Base-by-base conservation (phyloP, 208 protist species). In the Trichomonas gallinae region DNA sequence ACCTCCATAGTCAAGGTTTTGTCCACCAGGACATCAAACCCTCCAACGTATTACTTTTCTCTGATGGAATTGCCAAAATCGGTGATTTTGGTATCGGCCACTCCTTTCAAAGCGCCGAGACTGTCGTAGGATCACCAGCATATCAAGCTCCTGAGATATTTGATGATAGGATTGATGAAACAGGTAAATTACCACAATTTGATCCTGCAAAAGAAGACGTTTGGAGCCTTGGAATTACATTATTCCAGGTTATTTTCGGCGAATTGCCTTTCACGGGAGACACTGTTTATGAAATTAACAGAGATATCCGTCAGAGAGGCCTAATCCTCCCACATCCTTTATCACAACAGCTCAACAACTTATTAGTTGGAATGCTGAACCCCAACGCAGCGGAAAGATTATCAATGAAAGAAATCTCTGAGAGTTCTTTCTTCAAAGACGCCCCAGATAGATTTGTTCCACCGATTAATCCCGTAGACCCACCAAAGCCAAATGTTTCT, bases 121-220 rank as follows among this genome's bases (percentile, higher is more conserved):
- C 44, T 8, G 87, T 93, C 17, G 11, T 93, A 49, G 87, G 87
- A 17, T 49, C 87, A 15, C 87, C 87, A 38, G 40, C 87, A 38
- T 93, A 93, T 51, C 87, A 93, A 93, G 87, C 87, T 1, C 87
- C 87, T 51, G 87, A 93, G 9, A 34, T 58, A 34, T 93, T 93
- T 51, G 87, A 93, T 51, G 87, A 93, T 51, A 10, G 8, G 10
- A 10, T 42, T 42, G 34, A 85, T 23, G 81, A 85, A 40, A 40
- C n/a, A 13, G 81, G 34, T 8, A 72, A 72, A n/a, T 72, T 72
- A 4, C 58, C 58, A n/a, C 26, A 72, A 17, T 17, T 85, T 40
- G 81, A 85, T 40, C 81, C 81, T 34, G 81, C 81, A 36, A 85
- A 85, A 17, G 81, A 85, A 85, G 81, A 85, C 34, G 81, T 85